Evolutionary conservation across 2,329 filamentous ascomycete species (phyloP), one percentile per base, ranked within the genome.

Genomic region (Sporothrix pallida): DNA sequence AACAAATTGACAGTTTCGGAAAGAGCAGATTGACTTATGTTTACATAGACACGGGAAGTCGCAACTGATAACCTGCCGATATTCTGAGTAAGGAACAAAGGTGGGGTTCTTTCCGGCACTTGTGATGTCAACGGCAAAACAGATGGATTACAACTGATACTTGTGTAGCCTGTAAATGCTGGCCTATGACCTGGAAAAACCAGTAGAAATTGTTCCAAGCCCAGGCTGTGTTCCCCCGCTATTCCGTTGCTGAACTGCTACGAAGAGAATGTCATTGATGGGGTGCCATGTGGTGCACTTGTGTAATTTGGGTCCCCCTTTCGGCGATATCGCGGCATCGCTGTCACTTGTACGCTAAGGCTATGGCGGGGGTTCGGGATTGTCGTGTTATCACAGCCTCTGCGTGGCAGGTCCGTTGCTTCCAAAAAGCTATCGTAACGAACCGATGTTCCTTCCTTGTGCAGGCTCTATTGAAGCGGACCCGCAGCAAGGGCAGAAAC

Each of bases 291-390:
- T 65, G 42, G 62, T 65, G 42, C 20, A 46, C n/a, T 46, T 2
- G 42, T 65, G n/a, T 42, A 17, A 23, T 48, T 65, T n/a, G 23
- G 15, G 26, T n/a, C 31, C 20, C 50, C 42, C 8, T 17, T 72
- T 75, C 75, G 75, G 75, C 60, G 74, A 76, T 74, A 74, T 74
- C 73, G 12, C 75, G 75, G 75, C 65, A 73, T 75, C 42, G 37
- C 15, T 37, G 44, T 31, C 20, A 0, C 37, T 58, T n/a, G 26
- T 52, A 37, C 15, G 17, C 31, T n/a, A 65, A 37, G 23, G n/a
- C 23, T 13, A 23, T 37, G 20, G 54, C 37, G 58, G 56, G 56
- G 42, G 12, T 65, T 74, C 73, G 73, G 75, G 15, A 65, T 75
- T 73, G 60, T 31, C 52, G 62, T 42, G 62, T 37, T 48, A 48